A percentile compares a stretch with the other conserved stretches of the same genome.
Evolutionary conservation across 352 stramenopile species (phyloP).

Genomic region (Pythium aquatile): DNA sequence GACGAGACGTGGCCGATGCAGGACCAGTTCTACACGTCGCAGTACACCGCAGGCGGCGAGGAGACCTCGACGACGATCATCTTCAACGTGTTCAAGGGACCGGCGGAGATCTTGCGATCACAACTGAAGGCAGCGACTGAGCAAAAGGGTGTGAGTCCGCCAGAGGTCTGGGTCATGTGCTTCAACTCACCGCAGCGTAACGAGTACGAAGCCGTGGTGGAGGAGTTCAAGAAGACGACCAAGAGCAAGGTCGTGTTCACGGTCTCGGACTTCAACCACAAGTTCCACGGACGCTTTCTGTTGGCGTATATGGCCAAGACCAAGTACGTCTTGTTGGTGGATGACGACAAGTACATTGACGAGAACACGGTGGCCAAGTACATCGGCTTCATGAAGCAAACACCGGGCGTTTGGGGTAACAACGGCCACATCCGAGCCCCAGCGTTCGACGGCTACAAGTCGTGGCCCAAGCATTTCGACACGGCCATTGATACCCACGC

Average conservation of each 20-base stretch:
- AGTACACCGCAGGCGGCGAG: constrained; percentile 17
- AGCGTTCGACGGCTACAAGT: constrained; percentile 49
- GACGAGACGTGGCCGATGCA: constrained; percentile 35
- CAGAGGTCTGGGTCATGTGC: constrained; percentile 64
- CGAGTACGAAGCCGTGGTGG: constrained; percentile 42
- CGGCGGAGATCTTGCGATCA: constrained; percentile 38
- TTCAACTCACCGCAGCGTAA: constrained; percentile 48
- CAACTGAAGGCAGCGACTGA: constrained; percentile 39
- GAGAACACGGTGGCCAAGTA: constrained; percentile 23
- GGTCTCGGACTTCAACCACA: constrained; percentile 29
- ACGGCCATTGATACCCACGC: constrained; percentile 31
- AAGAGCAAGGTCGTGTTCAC: constrained; percentile 23
- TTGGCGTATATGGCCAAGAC: constrained; percentile 31
- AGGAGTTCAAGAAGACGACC: constrained; percentile 5
- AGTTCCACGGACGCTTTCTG: constrained; percentile 31
- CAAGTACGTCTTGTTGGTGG: constrained; percentile 31
- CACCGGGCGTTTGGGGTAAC: constrained; percentile 52
- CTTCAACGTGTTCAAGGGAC: constrained; percentile 68
- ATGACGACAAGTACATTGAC: constrained; percentile 27
- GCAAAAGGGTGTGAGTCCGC: constrained; percentile 37
- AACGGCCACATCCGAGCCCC: constrained; percentile 43
- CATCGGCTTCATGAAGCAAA: constrained; percentile 25
- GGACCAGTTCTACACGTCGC: constrained; percentile 46
- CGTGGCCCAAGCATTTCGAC: constrained; percentile 42
- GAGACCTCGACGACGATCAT: constrained; percentile 72